These are phyloP conservation scores for Mucor mucedo DNA, from an alignment of 371 early-diverging fungal species.

Conservation along the genomic window DNA sequence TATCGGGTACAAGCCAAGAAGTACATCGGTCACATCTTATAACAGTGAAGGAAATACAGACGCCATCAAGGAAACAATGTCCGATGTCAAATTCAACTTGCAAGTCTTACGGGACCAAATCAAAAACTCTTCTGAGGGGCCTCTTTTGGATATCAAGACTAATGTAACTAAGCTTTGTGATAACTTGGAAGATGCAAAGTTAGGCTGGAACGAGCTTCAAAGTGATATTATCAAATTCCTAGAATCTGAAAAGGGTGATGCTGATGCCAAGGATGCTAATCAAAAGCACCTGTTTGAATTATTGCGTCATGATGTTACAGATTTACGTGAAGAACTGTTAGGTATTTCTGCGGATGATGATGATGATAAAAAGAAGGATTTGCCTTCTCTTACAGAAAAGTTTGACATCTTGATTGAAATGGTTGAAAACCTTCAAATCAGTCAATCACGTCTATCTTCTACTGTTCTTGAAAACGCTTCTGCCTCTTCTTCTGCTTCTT, in stretches of 20 bases:
- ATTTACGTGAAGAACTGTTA: constrained; percentile 33
- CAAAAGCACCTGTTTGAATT: constrained; percentile 26
- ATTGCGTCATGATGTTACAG: constrained; percentile 18
- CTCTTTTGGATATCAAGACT: constrained; percentile 40
- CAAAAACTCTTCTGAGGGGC: constrained; percentile 24
- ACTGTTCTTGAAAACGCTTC: constrained; percentile 13
- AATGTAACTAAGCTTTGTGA: constrained; percentile 32
- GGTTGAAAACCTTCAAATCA: constrained; percentile 44
- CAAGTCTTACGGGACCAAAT: constrained; percentile 41
- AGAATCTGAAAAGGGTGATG: constrained; percentile 29
- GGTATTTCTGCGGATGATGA: constrained; percentile 20
- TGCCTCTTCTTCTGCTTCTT: not conserved
- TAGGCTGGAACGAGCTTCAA: constrained; percentile 42
- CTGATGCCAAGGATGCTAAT: constrained; percentile 8
- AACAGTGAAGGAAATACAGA: not conserved
- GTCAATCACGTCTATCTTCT: constrained; percentile 33
- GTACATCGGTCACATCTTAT: not conserved
- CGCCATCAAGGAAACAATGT: constrained; percentile 29
- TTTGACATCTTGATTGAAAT: constrained; percentile 46
- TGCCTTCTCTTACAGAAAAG: constrained; percentile 35
- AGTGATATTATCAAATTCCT: constrained; percentile 38
- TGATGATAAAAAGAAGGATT: constrained; percentile 9
- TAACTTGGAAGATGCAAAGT: constrained; percentile 35
- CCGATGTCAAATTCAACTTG: constrained; percentile 40
- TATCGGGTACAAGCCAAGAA: not conserved